Percentiles rank a stretch among this genome's conserved stretches.
These are phyloP conservation scores for Petasospora rhodanensis DNA, from an alignment of 1,139 yeast species.

Conservation along the genomic window DNA sequence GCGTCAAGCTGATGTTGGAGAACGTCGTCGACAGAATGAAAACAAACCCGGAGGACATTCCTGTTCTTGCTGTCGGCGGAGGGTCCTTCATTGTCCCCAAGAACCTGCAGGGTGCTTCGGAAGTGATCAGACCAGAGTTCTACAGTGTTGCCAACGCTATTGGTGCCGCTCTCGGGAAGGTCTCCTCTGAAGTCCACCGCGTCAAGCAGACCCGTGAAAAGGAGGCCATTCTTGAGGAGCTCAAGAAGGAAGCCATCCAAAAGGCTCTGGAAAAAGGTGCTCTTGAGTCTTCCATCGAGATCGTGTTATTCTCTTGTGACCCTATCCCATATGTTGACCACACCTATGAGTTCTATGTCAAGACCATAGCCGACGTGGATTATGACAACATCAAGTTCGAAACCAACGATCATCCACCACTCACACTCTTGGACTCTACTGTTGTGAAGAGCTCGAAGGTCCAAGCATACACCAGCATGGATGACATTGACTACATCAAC, in stretches of 20 bases:
- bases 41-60: conserved; percentile 36
- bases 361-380: conserved; percentile 39
- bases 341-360: conserved; percentile 32
- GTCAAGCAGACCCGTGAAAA: conserved; percentile 22
- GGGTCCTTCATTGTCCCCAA: conserved; percentile 39
- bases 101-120: conserved; percentile 34
- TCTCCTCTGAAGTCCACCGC: conserved; percentile 27
- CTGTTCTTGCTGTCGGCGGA: conserved; percentile 40
- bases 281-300: conserved; percentile 26
- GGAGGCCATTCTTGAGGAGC: conserved; percentile 26
- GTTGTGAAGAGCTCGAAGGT: conserved; percentile 13
- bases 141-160: conserved; percentile 41
- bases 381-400: conserved; percentile 23
- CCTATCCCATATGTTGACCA: conserved; percentile 39
- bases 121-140: conserved; percentile 34
- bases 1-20: conserved; percentile 30
- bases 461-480: conserved; percentile 9
- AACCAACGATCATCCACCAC: conserved; percentile 2
- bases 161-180: conserved; percentile 42
- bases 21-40: conserved; percentile 36
- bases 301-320: conserved; percentile 32
- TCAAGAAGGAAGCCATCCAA: conserved; percentile 26
- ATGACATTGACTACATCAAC: conserved; percentile 25
- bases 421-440: conserved; percentile 1
- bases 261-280: conserved; percentile 30